phyloP scores from a whole-genome alignment of 257 asterid species.

The Perilla frutescens region DNA sequence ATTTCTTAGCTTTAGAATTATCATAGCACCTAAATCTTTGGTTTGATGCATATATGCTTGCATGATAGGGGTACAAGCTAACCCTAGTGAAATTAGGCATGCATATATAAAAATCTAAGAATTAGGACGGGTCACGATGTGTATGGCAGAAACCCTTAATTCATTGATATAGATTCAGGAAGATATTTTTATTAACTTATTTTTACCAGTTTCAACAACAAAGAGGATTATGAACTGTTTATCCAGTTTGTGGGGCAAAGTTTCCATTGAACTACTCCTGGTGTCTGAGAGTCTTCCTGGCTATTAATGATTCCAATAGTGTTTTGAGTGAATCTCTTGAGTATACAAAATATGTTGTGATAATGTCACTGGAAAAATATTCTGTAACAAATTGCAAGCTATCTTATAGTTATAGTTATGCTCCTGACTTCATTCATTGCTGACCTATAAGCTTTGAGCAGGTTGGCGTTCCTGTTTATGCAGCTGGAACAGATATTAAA shows the following conservation, averaged over 20 bases:
- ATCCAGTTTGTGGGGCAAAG: conserved; percentile 6
- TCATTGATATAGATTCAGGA: no score
- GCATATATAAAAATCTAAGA: no score
- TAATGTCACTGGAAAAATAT: not conserved
- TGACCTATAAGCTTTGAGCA: conserved; percentile 50
- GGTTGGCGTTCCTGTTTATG: conserved; percentile 96
- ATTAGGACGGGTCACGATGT: no score
- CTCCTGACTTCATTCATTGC: conserved; percentile 38
- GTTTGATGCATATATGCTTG: no score
- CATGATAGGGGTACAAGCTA: no score
- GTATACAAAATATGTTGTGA: not conserved
- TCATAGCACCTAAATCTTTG: no score
- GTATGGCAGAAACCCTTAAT: no score
- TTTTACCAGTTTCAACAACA: no score
- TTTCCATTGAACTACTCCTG: not conserved
- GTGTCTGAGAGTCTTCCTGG: conserved; percentile 13
- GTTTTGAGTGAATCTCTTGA: conserved; percentile 20
- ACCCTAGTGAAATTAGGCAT: no score
- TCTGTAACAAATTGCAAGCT: not conserved
- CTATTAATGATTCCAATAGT: conserved; percentile 11
- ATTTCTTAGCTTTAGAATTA: no score
- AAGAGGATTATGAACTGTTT: conserved; percentile 1
- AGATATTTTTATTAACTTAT: no score
- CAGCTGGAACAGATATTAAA: conserved; percentile 82
- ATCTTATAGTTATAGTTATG: conserved; percentile 12